phyloP scores from a whole-genome alignment of 768 basidiomycete genomes.

The Kwoniella sp. region DNA sequence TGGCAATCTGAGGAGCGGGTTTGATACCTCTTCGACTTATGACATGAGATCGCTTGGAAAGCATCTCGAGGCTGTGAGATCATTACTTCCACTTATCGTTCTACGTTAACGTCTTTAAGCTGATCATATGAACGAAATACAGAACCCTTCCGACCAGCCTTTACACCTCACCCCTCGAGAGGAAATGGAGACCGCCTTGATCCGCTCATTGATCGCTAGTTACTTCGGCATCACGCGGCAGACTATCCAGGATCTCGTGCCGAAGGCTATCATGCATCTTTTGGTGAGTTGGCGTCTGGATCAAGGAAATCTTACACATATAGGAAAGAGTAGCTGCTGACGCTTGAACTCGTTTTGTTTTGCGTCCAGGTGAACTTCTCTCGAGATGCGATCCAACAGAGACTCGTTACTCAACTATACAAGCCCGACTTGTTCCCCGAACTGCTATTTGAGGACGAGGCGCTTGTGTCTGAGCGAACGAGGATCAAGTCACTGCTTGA shows the following conservation, averaged over 20 bases:
- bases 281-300: conserved; percentile 32
- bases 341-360: not conserved
- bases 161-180: conserved; percentile 73
- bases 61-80: conserved; percentile 92
- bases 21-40: conserved; percentile 79
- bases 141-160: conserved; percentile 65
- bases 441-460: conserved; percentile 91
- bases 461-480: conserved; percentile 86
- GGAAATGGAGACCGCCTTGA: conserved; percentile 94
- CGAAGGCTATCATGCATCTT: conserved; percentile 95
- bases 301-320: not conserved
- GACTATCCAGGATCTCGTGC: conserved; percentile 93
- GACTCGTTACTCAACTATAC: conserved; percentile 90
- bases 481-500: conserved; percentile 92
- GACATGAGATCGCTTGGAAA: conserved; percentile 99
- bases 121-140: conserved; percentile 10
- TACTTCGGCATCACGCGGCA: conserved; percentile 97
- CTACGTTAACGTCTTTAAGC: not conserved
- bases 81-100: not conserved
- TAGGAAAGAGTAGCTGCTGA: not conserved
- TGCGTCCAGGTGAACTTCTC: conserved; percentile 84
- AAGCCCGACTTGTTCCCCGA: conserved; percentile 91
- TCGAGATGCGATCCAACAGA: conserved; percentile 94
- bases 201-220: conserved; percentile 88
- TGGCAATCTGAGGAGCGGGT: conserved; percentile 50